phyloP scores from a whole-genome alignment of 1,284 basidiomycete species.

The Pyrrhoderma noxium region DNA sequence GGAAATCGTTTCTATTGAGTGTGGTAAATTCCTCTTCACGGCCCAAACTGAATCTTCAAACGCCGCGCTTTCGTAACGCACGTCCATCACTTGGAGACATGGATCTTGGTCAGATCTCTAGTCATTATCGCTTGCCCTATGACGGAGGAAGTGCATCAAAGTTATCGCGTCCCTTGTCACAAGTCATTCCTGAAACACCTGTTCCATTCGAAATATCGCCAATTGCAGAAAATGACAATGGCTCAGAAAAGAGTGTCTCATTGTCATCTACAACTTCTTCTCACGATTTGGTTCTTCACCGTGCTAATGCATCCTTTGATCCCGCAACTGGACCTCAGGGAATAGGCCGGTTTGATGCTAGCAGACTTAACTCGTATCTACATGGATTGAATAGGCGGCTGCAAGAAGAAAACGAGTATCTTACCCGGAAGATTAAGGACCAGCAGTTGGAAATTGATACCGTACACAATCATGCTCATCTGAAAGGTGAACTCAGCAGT shows the following conservation, averaged over 20 bases:
- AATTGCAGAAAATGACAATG: conserved; percentile 17
- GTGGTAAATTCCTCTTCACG: conserved; percentile 72
- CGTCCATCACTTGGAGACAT: conserved; percentile 35
- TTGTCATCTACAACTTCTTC: conserved; percentile 76
- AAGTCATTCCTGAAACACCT: not conserved
- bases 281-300: conserved; percentile 72
- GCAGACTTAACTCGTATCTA: conserved; percentile 74
- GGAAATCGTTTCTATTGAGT: conserved; percentile 66
- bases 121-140: conserved; percentile 32
- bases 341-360: conserved; percentile 66
- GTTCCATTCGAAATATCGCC: not conserved
- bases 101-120: conserved; percentile 58
- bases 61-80: conserved; percentile 52
- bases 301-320: conserved; percentile 80
- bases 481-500: conserved; percentile 41
- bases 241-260: conserved; percentile 32
- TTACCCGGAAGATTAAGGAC: conserved; percentile 42
- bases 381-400: conserved; percentile 73
- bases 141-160: too few species aligned
- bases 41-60: conserved; percentile 57
- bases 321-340: conserved; percentile 63
- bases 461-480: conserved; percentile 1
- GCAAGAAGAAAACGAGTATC: conserved; percentile 72
- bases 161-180: conserved; percentile 55
- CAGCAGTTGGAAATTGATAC: conserved; percentile 36